Conservation (phyloP, 192 early-diverging fungal genomes). For the Linnemannia schmuckeri region DNA sequence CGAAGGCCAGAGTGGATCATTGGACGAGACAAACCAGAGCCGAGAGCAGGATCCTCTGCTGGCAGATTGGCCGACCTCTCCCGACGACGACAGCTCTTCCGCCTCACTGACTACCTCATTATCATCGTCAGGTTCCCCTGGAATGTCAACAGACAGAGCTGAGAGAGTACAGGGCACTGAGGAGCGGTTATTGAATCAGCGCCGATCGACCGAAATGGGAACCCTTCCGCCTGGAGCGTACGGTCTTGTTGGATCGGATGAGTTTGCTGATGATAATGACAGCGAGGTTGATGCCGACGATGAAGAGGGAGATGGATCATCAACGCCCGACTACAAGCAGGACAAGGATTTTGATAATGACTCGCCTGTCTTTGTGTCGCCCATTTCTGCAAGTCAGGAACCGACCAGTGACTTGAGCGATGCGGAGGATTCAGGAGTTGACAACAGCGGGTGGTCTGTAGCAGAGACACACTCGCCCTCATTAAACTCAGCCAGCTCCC, state of each 20-base stretch:
- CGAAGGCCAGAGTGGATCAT: not conserved
- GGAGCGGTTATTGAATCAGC: not conserved
- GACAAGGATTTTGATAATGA: constrained; percentile 8
- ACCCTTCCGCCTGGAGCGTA: constrained; percentile 28
- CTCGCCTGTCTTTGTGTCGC: not conserved
- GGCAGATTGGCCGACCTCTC: constrained; percentile 41
- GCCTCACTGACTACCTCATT: not conserved
- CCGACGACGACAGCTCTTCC: not conserved
- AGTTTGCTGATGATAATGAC: constrained; percentile 36
- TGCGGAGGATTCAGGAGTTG: constrained; percentile 51
- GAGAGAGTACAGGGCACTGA: not conserved
- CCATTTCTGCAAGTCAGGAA: not conserved
- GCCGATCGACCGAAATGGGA: not conserved
- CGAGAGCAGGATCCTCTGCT: constrained; percentile 33
- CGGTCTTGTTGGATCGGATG: constrained; percentile 31
- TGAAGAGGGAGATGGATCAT: not conserved
- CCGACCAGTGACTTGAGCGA: constrained; percentile 21
- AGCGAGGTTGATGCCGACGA: constrained; percentile 49
- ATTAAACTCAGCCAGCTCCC: not conserved
- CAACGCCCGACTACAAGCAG: not conserved
- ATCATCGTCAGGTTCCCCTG: not conserved
- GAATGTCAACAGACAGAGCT: not conserved
- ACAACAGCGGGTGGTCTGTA: constrained; percentile 34
- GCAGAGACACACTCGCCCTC: not conserved
- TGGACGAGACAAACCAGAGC: not conserved